Evolutionary conservation across 2,329 filamentous ascomycete genomes (phyloP).

Genomic region (Clonostachys chloroleuca): DNA sequence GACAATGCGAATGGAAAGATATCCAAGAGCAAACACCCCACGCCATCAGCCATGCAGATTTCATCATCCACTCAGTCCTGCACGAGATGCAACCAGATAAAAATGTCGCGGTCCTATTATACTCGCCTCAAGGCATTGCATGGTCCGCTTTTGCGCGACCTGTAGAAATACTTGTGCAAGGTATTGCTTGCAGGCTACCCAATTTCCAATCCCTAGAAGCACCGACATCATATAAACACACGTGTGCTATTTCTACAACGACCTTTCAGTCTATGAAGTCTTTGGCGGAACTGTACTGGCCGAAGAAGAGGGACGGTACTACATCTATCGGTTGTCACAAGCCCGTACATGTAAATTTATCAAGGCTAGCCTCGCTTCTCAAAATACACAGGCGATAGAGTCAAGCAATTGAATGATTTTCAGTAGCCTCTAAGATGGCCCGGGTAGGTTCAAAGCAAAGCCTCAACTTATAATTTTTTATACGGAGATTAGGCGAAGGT

Average conservation of each 20-base stretch:
- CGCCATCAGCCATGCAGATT: constrained; percentile 64
- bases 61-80: constrained; percentile 63
- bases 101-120: constrained; percentile 63
- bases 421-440: no score
- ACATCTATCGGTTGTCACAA: no score
- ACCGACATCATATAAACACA: neutral
- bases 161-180: constrained; percentile 67
- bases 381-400: no score
- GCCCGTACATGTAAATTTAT: no score
- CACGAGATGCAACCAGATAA: constrained; percentile 61
- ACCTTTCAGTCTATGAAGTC: constrained; percentile 60
- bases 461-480: no score
- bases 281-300: constrained; percentile 47
- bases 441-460: no score
- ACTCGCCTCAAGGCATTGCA: constrained; percentile 60
- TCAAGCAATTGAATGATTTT: no score
- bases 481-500: no score
- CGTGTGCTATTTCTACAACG: constrained; percentile 55
- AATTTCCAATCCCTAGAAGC: neutral
- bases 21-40: constrained; percentile 56
- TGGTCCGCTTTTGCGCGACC: constrained; percentile 60
- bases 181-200: constrained; percentile 24
- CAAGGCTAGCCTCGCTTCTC: no score
- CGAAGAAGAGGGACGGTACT: constrained; percentile 52
- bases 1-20: constrained; percentile 55